Evolutionary conservation across 2,329 filamentous ascomycete genomes (phyloP).

Genomic region (Phialophora chinensis): DNA sequence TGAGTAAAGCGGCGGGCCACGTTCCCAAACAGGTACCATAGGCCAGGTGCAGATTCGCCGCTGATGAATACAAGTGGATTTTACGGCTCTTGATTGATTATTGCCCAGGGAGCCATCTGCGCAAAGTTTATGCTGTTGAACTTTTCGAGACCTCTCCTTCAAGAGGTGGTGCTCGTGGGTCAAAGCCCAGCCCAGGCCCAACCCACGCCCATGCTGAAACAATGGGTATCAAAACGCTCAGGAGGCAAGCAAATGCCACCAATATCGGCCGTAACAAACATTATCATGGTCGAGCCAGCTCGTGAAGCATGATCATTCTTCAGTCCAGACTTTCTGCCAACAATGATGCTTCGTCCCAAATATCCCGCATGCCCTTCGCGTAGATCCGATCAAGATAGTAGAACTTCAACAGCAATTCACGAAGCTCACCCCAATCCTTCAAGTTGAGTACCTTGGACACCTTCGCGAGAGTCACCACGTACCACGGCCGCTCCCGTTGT

Average conservation of each 20-base stretch:
- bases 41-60: no score
- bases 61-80: not conserved
- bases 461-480: slow-evolving; percentile 24
- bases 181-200: not conserved
- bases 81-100: not conserved
- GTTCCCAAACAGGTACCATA: no score
- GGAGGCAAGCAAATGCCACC: not conserved
- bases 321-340: slow-evolving; percentile 25
- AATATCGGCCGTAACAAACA: slow-evolving; percentile 6
- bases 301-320: not conserved
- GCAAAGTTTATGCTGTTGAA: not conserved
- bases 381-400: slow-evolving; percentile 31
- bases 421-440: slow-evolving; percentile 21
- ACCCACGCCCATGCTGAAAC: no score
- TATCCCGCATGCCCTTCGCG: slow-evolving; percentile 23
- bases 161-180: not conserved
- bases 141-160: not conserved
- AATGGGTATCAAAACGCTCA: slow-evolving; percentile 13
- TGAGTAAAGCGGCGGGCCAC: no score
- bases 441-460: slow-evolving; percentile 21
- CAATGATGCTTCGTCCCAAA: slow-evolving; percentile 28
- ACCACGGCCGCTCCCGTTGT: slow-evolving; percentile 27
- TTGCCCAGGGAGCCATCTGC: not conserved
- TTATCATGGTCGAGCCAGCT: not conserved
- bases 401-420: slow-evolving; percentile 18